Evolutionary conservation across 805 yeast species (phyloP).

Genomic region (Saccharomycopsis malanga): DNA sequence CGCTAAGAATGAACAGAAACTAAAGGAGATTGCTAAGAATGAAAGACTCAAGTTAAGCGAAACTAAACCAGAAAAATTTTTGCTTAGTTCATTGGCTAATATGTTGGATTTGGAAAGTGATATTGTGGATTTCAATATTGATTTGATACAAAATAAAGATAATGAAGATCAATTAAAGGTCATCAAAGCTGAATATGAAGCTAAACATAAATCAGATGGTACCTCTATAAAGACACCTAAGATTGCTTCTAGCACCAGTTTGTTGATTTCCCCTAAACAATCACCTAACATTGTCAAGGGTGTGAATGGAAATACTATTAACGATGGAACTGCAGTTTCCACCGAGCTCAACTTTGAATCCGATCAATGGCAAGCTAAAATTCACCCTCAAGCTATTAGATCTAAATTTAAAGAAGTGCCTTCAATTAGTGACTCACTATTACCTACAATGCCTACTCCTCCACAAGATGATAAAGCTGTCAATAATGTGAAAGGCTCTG

Average conservation of each 20-base stretch:
- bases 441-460: slow-evolving; percentile 22
- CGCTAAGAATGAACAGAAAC: slow-evolving; percentile 20
- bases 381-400: slow-evolving; percentile 19
- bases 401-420: slow-evolving; percentile 21
- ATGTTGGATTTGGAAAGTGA: slow-evolving; percentile 15
- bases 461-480: slow-evolving; percentile 20
- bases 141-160: slow-evolving; percentile 9
- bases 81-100: slow-evolving; percentile 19
- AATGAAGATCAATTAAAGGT: slow-evolving; percentile 1
- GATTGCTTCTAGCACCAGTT: not conserved
- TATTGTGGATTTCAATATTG: slow-evolving; percentile 12
- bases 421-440: slow-evolving; percentile 14
- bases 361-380: slow-evolving; percentile 20
- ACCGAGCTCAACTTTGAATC: not conserved
- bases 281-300: slow-evolving; percentile 4
- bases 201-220: not conserved
- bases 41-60: slow-evolving; percentile 9
- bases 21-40: slow-evolving; percentile 3
- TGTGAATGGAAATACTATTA: not conserved
- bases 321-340: slow-evolving; percentile 13
- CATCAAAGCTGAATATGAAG: slow-evolving; percentile 8
- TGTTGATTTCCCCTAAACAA: slow-evolving; percentile 17
- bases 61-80: slow-evolving; percentile 13
- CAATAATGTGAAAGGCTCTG: not conserved
- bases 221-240: not conserved